A percentile compares a stretch with the other conserved stretches of the same genome.
These are phyloP conservation scores for Styphnolobium japonicum DNA, from an alignment of 306 rosid genomes.

Conservation along the genomic window DNA sequence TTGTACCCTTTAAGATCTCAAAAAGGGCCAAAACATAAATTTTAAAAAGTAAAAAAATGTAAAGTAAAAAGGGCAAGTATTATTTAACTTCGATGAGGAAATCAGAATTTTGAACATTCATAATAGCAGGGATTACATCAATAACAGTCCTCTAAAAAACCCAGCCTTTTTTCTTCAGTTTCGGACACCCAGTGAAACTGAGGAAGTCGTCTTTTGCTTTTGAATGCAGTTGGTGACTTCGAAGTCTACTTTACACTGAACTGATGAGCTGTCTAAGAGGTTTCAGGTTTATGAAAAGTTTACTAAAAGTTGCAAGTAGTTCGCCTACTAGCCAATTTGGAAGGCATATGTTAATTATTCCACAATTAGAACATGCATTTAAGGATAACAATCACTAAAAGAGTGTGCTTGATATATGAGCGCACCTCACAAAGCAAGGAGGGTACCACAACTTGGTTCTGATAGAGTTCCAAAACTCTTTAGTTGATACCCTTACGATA, in stretches of 20 bases:
- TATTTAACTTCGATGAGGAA: not conserved
- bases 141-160: not conserved
- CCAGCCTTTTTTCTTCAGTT: not conserved
- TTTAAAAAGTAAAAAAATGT: not conserved
- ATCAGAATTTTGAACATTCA: not conserved
- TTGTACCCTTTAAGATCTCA: not conserved
- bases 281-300: not conserved
- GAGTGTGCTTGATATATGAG: too few species aligned
- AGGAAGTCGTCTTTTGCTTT: not conserved
- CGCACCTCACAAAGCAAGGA: too few species aligned
- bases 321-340: not conserved
- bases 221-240: conserved; percentile 2
- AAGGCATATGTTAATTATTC: not conserved
- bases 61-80: not conserved
- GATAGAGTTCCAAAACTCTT: too few species aligned
- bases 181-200: not conserved
- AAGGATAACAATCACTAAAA: not conserved
- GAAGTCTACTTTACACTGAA: not conserved
- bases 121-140: not conserved
- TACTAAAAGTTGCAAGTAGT: not conserved
- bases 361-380: not conserved
- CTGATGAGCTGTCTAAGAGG: not conserved
- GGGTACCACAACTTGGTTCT: too few species aligned
- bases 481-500: too few species aligned
- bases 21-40: not conserved